A percentile compares a stretch with the other conserved stretches of the same genome.
These are phyloP conservation scores for Penicillium sp. DNA, from an alignment of 2,329 filamentous ascomycete genomes.

Conservation along the genomic window DNA sequence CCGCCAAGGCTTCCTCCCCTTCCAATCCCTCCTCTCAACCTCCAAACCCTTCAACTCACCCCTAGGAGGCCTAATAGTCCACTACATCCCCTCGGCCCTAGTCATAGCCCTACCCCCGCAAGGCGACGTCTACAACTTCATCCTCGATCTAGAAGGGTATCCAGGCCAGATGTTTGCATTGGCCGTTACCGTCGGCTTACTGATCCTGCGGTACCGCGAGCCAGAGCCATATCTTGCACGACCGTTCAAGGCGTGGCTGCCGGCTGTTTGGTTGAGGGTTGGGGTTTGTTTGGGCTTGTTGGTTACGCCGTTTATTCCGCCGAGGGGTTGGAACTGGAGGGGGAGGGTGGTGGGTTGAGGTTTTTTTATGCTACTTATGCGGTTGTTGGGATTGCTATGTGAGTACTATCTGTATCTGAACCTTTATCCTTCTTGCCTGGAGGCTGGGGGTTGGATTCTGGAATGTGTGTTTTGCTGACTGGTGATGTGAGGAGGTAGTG, in stretches of 20 bases:
- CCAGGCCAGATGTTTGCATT: conserved; percentile 60
- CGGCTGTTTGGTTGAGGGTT: conserved; percentile 56
- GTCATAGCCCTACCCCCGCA: conserved; percentile 64
- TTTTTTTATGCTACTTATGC: conserved; percentile 55
- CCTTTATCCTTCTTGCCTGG: too few species aligned
- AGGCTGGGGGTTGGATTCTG: too few species aligned
- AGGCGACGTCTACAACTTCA: conserved; percentile 66
- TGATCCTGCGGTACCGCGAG: conserved; percentile 58
- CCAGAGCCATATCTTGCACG: conserved; percentile 59
- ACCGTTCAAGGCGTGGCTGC: conserved; percentile 63
- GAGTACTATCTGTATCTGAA: conserved; percentile 36
- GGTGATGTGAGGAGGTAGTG: too few species aligned
- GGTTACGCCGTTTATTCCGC: conserved; percentile 60
- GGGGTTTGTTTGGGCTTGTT: conserved; percentile 54
- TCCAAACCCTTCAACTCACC: conserved; percentile 65
- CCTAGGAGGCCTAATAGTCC: conserved; percentile 63
- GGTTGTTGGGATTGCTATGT: conserved; percentile 48
- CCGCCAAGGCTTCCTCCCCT: conserved; percentile 66
- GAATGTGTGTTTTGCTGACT: conserved; percentile 11
- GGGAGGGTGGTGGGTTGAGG: conserved; percentile 43
- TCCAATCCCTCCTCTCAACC: conserved; percentile 57
- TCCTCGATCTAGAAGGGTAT: conserved; percentile 68
- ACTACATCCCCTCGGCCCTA: conserved; percentile 64
- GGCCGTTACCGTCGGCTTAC: conserved; percentile 55
- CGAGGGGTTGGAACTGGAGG: conserved; percentile 47